These are phyloP conservation scores for Diaporthe caulivora DNA, from an alignment of 2,329 filamentous ascomycete species.

Conservation along the genomic window DNA sequence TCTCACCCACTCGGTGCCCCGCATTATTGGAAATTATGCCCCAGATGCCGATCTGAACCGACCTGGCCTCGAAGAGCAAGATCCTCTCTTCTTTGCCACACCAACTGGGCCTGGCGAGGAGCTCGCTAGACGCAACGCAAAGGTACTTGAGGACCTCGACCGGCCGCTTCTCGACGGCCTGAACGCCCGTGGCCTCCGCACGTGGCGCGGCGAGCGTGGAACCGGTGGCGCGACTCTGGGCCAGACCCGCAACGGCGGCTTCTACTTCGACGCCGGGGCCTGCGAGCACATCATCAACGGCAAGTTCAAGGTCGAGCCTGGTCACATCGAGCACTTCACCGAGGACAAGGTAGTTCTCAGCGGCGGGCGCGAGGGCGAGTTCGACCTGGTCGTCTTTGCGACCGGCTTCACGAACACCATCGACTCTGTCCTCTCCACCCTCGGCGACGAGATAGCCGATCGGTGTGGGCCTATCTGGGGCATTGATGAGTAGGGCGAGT, in stretches of 20 bases:
- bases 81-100: constrained; percentile 76
- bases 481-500: constrained; percentile 68
- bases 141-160: constrained; percentile 58
- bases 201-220: constrained; percentile 59
- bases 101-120: constrained; percentile 78
- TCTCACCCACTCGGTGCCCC: constrained; percentile 45
- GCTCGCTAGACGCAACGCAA: constrained; percentile 68
- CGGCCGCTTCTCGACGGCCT: constrained; percentile 56
- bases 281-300: constrained; percentile 50
- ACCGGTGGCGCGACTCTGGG: constrained; percentile 80
- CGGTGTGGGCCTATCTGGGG: constrained; percentile 72
- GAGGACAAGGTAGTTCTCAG: constrained; percentile 57
- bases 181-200: constrained; percentile 63
- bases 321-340: constrained; percentile 59
- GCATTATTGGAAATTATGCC: constrained; percentile 12
- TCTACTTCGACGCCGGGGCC: constrained; percentile 50
- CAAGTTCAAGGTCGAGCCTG: constrained; percentile 58
- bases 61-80: constrained; percentile 70
- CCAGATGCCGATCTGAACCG: constrained; percentile 54
- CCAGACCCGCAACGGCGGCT: constrained; percentile 61
- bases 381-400: constrained; percentile 75
- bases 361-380: constrained; percentile 58
- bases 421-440: constrained; percentile 41
- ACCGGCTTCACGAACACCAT: constrained; percentile 58
- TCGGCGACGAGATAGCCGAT: constrained; percentile 73